Percentiles rank a stretch among this genome's conserved stretches.
These are phyloP conservation scores for Solanum lycopersicoides DNA, from an alignment of 257 asterid genomes.

Conservation along the genomic window DNA sequence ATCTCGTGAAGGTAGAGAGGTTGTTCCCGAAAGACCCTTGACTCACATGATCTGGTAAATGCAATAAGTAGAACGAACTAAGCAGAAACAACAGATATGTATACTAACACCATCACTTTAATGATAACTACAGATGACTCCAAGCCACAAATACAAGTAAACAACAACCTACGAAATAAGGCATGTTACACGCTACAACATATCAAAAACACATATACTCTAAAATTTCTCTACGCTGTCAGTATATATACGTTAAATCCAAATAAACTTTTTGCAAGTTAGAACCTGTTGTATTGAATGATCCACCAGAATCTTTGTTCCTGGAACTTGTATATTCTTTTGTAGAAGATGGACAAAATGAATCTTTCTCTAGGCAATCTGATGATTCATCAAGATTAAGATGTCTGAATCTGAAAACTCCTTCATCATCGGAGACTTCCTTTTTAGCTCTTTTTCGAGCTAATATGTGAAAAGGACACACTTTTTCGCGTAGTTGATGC, in stretches of 20 bases:
- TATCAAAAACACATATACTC: not conserved
- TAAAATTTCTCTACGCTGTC: not conserved
- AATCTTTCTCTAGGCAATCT: not conserved
- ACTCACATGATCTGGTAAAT: not conserved
- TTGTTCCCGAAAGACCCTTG: not conserved
- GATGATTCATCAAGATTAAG: not conserved
- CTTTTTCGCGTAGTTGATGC: slow-evolving; percentile 48
- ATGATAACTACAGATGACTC: not conserved
- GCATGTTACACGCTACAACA: not conserved
- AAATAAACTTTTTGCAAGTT: not conserved
- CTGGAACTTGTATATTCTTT: not conserved
- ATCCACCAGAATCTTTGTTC: not conserved
- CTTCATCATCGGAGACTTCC: slow-evolving; percentile 5
- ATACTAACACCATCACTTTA: not conserved
- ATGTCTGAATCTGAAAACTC: not conserved
- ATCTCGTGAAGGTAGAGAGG: not conserved
- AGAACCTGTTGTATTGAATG: slow-evolving; percentile 26
- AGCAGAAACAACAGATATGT: not conserved
- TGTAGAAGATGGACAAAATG: not conserved
- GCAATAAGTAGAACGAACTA: not conserved
- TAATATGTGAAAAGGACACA: slow-evolving; percentile 49
- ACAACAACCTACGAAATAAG: not conserved
- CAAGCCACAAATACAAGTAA: not conserved
- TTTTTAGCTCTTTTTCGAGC: slow-evolving; percentile 14
- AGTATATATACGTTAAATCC: not conserved